Base-by-base conservation (phyloP, 768 basidiomycete species). In the Russula virescens region DNA sequence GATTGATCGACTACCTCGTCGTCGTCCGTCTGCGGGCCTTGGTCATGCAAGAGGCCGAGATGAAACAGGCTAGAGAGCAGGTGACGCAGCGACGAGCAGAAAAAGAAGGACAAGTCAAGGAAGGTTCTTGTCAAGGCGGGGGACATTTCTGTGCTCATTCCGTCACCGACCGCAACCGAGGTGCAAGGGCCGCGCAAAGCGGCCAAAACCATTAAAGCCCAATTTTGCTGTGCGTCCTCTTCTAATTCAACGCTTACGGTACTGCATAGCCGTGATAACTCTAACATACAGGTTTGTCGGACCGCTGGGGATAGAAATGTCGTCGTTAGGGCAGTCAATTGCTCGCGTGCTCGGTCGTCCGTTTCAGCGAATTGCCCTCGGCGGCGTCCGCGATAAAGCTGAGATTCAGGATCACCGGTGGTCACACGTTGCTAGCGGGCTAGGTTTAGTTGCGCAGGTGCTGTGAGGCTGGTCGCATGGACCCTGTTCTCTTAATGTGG, bases 381-480 rank as follows among this genome's bases (percentile, higher is more conserved):
- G 95, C 13, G 94, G 95, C 34, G 91, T 97, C 8, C 81, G 94
- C 3, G 94, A 98, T 68, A 95, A 98, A 73, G 94, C 91, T 0
- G 88, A 89, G 71, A 87, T 90, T 54, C 78, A 88, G 49, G 88
- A 89, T 2, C 89, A 90, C 67, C 74, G 81, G 71, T 79, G 94
- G 57, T 97, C 95, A 25, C 97, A 97, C 69, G 93, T 94, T n/a
- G 91, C 91, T 18, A 89, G 87, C 58, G 88, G 89, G 0, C 91
- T 91, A 0, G 91, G 91, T 3, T 73, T 89, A 56, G 88, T 97
- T 51, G 89, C 94, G 1, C 91, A 94, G 71, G 91, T 91, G 1
- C 75, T 97, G 66, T 79, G 93, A 91, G 69, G 90, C 90, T 0
- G 91, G 91, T 7, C 78, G 91, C 51, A 75, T 78, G 28, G 93